These are phyloP conservation scores for Sporothrix brunneoviolacea DNA, from an alignment of 2,329 filamentous ascomycete species.

Conservation along the genomic window DNA sequence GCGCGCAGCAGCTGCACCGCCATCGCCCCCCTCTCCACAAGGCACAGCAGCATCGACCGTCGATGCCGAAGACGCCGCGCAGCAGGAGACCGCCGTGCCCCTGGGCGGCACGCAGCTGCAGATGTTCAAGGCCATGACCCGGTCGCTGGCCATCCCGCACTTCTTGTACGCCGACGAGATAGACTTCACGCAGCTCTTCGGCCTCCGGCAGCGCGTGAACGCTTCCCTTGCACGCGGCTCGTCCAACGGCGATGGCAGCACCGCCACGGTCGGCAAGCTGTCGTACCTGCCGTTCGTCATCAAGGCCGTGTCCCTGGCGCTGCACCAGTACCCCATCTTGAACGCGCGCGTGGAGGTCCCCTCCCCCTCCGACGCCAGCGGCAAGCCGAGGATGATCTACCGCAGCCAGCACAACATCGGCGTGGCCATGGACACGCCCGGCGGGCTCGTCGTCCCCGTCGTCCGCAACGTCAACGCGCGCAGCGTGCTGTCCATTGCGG, in stretches of 20 bases:
- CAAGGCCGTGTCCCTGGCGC: conserved; percentile 83
- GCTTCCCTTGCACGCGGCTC: conserved; percentile 39
- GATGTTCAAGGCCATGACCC: conserved; percentile 98
- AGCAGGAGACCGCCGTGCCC: conserved; percentile 61
- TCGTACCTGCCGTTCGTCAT: conserved; percentile 93
- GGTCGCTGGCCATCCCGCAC: conserved; percentile 83
- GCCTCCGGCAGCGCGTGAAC: conserved; percentile 70
- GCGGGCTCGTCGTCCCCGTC: conserved; percentile 84
- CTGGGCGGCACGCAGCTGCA: conserved; percentile 76
- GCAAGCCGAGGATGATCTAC: conserved; percentile 69
- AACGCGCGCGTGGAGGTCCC: conserved; percentile 72
- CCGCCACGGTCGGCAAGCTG: conserved; percentile 53
- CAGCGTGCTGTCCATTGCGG: conserved; percentile 71
- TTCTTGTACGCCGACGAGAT: conserved; percentile 92
- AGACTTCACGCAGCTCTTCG: conserved; percentile 68
- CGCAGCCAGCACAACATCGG: conserved; percentile 90
- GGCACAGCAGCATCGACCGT: conserved; percentile 25
- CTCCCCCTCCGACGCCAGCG: conserved; percentile 21
- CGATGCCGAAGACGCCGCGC: conserved; percentile 33
- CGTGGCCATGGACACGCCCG: conserved; percentile 88
- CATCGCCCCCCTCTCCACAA: conserved; percentile 21
- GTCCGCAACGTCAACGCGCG: conserved; percentile 74
- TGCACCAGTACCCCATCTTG: conserved; percentile 75
- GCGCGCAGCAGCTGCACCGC: conserved; percentile 20
- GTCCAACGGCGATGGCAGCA: conserved; percentile 20